Evolutionary conservation across 129 eudicot genomes (phyloP).

Genomic region (Calendula officinalis): DNA sequence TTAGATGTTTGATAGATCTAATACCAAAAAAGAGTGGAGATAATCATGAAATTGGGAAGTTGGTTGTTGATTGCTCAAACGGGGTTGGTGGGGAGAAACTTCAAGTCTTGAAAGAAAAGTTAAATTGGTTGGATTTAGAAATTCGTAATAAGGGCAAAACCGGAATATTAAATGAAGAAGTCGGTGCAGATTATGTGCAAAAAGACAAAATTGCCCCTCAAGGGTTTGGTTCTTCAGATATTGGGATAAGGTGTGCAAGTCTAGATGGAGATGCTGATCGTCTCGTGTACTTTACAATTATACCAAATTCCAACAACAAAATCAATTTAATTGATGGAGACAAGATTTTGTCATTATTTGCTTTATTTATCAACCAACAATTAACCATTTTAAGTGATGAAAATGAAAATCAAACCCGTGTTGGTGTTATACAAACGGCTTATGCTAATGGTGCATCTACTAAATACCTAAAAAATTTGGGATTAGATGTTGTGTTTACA

Average conservation of each 20-base stretch:
- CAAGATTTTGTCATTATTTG: constrained; percentile 84
- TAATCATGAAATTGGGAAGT: constrained; percentile 39
- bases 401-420: constrained; percentile 40
- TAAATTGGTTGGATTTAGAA: constrained; percentile 48
- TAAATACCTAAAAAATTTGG: constrained; percentile 57
- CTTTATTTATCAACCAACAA: constrained; percentile 72
- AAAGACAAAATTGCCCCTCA: constrained; percentile 81
- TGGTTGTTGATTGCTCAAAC: constrained; percentile 86
- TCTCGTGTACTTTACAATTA: constrained; percentile 63
- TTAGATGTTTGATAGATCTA: constrained; percentile 73
- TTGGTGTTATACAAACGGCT: constrained; percentile 90
- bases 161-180: constrained; percentile 86
- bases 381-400: constrained; percentile 41
- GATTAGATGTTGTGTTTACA: constrained; percentile 69
- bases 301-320: constrained; percentile 44
- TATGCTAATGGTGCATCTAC: constrained; percentile 98
- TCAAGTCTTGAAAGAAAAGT: constrained; percentile 49
- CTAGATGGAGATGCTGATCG: constrained; percentile 98
- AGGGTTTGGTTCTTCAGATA: constrained; percentile 69
- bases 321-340: constrained; percentile 84
- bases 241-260: constrained; percentile 89
- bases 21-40: constrained; percentile 43
- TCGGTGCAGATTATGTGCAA: constrained; percentile 97
- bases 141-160: constrained; percentile 61
- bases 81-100: constrained; percentile 95